Percentiles rank a stretch among this genome's conserved stretches.
Evolutionary conservation across 1,284 basidiomycete species (phyloP).

Genomic region (Megacollybia platyphylla): DNA sequence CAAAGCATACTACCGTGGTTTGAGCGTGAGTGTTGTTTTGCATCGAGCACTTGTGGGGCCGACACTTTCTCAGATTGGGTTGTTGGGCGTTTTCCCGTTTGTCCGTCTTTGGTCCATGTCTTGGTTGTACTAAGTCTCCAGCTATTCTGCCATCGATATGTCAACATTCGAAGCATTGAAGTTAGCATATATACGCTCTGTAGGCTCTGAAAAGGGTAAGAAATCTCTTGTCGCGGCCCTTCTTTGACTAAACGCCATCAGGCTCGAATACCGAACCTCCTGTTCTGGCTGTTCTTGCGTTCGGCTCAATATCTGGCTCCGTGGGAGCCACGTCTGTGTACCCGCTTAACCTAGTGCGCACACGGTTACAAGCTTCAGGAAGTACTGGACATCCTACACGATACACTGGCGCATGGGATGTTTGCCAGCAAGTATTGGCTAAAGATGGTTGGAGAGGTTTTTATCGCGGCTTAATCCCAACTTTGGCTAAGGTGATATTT

Average conservation of each 20-base stretch:
- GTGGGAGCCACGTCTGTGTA: constrained; percentile 91
- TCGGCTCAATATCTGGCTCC: constrained; percentile 74
- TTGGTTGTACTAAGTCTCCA: constrained; percentile 14
- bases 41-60: constrained; percentile 6
- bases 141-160: constrained; percentile 89
- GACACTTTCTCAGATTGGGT: constrained; percentile 51
- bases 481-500: constrained; percentile 68
- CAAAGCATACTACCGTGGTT: constrained; percentile 82
- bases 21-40: constrained; percentile 50
- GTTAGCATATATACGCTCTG: constrained; percentile 70
- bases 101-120: constrained; percentile 16
- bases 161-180: constrained; percentile 90
- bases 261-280: constrained; percentile 60
- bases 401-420: constrained; percentile 86
- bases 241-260: background rate
- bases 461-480: constrained; percentile 87
- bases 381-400: constrained; percentile 83
- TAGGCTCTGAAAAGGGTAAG: constrained; percentile 23
- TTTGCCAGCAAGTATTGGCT: constrained; percentile 68
- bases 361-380: constrained; percentile 91
- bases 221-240: background rate
- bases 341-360: constrained; percentile 88
- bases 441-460: constrained; percentile 90
- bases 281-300: constrained; percentile 71
- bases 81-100: constrained; percentile 84